Base-by-base conservation (phyloP, 129 eudicot species). In the Artemisia annua region DNA sequence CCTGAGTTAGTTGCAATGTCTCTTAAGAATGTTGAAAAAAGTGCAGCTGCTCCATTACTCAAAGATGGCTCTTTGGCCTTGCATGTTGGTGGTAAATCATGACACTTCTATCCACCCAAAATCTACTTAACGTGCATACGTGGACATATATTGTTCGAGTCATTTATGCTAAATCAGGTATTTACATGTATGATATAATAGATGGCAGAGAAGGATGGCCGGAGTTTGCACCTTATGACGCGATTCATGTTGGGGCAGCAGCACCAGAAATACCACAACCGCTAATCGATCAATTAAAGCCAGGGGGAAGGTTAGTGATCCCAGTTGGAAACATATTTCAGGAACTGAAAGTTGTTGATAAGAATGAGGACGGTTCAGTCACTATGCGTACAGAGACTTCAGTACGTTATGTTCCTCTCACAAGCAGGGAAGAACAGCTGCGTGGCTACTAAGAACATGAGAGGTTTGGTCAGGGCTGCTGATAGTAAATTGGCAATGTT, bases 201-300 rank as follows among this genome's bases (percentile, higher is more conserved):
- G 98, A 94, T 79, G 99, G 99, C 6, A 85, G 99, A 73, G 81
- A 80, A 72, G 99, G 99, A 26, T 94, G 96, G 96, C 85, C 87
- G 0, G 99, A 90, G 67, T 77, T 52, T 78, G 99, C 97, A 30
- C 99, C 99, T 26, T 94, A 94, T 57, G 96, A 94, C 58, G 97
- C 97, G 22, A 94, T 94, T 76, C 99, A 94, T 76, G 99, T 94
- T 10, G 99, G 99, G 67, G 99, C 99, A 48, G 99, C 99, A 8
- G 93, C 99, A 28, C 83, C 91, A 0, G 91, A 88, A 72, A 90
- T 94, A 20, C 99, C 99, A 17, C 84, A 79, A 18, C 87, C 93
- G 16, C 86, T 94, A 9, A 66, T 94, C 13, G 97, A 94, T 62
- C 99, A 94, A 74, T 72, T 94, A 84, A 90, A 90, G 79, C 99